phyloP scores from a whole-genome alignment of 129 eudicot species.

The Chrysanthemum lavandulifolium region DNA sequence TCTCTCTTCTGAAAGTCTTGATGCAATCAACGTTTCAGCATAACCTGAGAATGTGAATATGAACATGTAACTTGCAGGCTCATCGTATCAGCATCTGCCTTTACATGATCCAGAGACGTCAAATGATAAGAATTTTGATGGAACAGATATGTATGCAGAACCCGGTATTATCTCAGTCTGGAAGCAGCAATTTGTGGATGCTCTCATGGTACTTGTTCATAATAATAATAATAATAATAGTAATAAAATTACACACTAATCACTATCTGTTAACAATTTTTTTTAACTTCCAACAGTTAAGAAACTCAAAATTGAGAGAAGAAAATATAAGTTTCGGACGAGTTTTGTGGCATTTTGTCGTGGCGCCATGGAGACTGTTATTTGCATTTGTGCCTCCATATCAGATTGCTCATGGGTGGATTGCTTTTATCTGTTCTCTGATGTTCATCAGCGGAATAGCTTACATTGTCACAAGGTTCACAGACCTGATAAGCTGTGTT shows the following conservation, averaged over 20 bases:
- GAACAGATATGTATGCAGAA: constrained; percentile 22
- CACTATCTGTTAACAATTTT: not conserved
- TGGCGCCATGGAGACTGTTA: constrained; percentile 75
- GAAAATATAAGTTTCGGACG: constrained; percentile 34
- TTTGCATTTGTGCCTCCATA: constrained; percentile 95
- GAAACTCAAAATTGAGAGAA: constrained; percentile 42
- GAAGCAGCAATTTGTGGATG: constrained; percentile 79
- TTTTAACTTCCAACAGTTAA: constrained; percentile 41
- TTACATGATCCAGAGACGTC: constrained; percentile 48
- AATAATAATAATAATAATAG: not conserved
- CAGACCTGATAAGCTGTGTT: constrained; percentile 87
- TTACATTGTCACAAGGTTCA: constrained; percentile 69
- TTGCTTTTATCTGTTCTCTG: constrained; percentile 76
- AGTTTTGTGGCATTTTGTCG: constrained; percentile 56
- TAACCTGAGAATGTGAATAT: not conserved
- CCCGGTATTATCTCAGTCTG: constrained; percentile 41
- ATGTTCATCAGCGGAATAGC: constrained; percentile 84
- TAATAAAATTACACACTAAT: not conserved
- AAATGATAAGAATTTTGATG: constrained; percentile 28
- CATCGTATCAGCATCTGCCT: constrained; percentile 54
- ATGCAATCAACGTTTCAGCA: not conserved
- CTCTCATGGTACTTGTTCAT: constrained; percentile 53
- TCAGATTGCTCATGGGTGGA: constrained; percentile 96
- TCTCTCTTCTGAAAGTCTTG: no score
- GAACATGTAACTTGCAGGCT: constrained; percentile 45